A percentile compares a stretch with the other conserved stretches of the same genome.
These are phyloP conservation scores for Podaxis pistillaris DNA, from an alignment of 768 basidiomycete genomes.

Conservation along the genomic window DNA sequence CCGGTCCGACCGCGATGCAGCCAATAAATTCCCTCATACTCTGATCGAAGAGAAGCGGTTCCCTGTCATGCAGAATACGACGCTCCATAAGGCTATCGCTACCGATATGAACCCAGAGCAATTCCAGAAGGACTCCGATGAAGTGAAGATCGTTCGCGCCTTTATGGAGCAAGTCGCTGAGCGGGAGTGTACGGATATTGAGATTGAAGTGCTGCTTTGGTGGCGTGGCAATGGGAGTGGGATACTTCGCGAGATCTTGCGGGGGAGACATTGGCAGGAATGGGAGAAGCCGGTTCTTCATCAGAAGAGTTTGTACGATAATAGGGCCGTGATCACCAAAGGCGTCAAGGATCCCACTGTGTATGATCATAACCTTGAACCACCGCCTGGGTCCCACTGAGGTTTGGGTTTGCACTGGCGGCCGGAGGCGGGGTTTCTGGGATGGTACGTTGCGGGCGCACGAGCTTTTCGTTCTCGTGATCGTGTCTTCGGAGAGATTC, in stretches of 20 bases:
- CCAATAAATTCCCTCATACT: neutral
- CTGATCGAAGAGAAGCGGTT: constrained; percentile 14
- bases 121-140: neutral
- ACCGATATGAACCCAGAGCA: neutral
- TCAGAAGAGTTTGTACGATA: neutral
- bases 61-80: constrained; percentile 16
- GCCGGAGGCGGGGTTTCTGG: too few relatives aligned
- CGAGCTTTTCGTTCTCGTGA: too few relatives aligned
- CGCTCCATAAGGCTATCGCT: constrained; percentile 1
- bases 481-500: too few relatives aligned
- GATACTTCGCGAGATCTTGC: neutral
- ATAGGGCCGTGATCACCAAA: neutral
- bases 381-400: too few relatives aligned
- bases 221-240: neutral
- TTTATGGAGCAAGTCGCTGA: constrained; percentile 15
- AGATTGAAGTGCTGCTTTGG: neutral
- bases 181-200: neutral
- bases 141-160: neutral
- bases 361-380: too few relatives aligned
- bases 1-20: neutral
- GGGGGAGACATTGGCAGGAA: neutral
- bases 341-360: neutral
- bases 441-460: too few relatives aligned
- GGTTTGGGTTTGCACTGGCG: too few relatives aligned
- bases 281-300: neutral